Evolutionary conservation across 2,329 filamentous ascomycete species (phyloP), one percentile per base, ranked within the genome.

Genomic region (Aspergillus pseudoglaucus): DNA sequence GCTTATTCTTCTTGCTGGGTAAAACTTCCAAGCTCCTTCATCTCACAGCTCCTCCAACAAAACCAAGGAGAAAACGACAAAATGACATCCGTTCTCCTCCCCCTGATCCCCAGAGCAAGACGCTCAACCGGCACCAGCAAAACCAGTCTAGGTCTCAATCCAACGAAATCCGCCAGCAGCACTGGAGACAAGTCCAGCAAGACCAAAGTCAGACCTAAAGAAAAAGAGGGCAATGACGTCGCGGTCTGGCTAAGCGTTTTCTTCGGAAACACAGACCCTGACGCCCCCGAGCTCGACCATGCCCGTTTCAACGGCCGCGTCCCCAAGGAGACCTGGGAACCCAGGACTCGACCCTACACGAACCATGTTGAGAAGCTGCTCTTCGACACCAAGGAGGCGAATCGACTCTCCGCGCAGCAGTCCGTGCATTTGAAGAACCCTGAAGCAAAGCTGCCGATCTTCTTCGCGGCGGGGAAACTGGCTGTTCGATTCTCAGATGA

Each of bases 211-310:
- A 30, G 25, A 5, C 17, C 5, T 27, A 20, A 10, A 44, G 22
- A 18, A 12, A 17, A 10, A 3, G 14, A 38, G 27, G 18, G 27
- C 38, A 38, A 44, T 5, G 39, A 43, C 4, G 44, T 49, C 18
- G 32, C 44, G 7, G 39, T 49, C 17, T 47, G 44, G 44, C 37
- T 46, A 40, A 49, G 44, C 25, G 32, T 49, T 2, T 49, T 46
- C 44, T 39, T 49, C 8, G 47, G 47, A 22, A 23, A 27, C 12
- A 32, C 40, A 7, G 30, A 38, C 23, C 4, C 35, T n/a, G 20
- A 7, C n/a, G 17, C 23, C 7, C 43, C 44, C 1, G 32, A 27
- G 3, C 23, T 49, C 3, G 44, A 47, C 40, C 40, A 47, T 42
- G 44, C 44, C n/a, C 37, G 47, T 2, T 49, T 49, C 22, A 38